A percentile compares a stretch with the other conserved stretches of the same genome.
Evolutionary conservation across 208 protist genomes (phyloP).

Genomic region (Wallacemonas sp.): DNA sequence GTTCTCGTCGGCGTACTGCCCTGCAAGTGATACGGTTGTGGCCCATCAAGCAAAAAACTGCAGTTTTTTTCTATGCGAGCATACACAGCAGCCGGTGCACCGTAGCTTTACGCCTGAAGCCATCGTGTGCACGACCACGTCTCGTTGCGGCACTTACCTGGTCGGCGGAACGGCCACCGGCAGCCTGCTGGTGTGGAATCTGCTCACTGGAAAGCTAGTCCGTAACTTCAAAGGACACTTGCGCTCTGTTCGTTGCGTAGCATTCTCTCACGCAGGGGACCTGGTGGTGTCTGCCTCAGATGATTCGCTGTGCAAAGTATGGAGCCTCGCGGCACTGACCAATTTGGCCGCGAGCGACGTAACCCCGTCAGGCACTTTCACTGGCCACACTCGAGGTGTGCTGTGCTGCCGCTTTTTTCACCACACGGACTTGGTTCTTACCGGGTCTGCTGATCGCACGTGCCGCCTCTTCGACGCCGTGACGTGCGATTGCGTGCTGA

Average conservation of each 20-base stretch:
- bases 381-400: slow-evolving; percentile 70
- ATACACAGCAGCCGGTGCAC: slow-evolving; percentile 70
- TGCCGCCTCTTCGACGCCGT: slow-evolving; percentile 64
- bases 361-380: slow-evolving; percentile 40
- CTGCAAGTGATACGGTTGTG: slow-evolving; percentile 32
- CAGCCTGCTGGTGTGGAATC: slow-evolving; percentile 73
- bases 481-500: slow-evolving; percentile 48
- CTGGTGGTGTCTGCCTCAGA: slow-evolving; percentile 72
- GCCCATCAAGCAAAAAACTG: slow-evolving; percentile 54
- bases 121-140: slow-evolving; percentile 50
- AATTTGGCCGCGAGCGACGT: slow-evolving; percentile 29
- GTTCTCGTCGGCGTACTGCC: slow-evolving; percentile 49
- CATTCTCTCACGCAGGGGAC: slow-evolving; percentile 55
- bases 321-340: slow-evolving; percentile 43
- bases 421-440: slow-evolving; percentile 45
- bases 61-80: slow-evolving; percentile 55
- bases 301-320: slow-evolving; percentile 79
- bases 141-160: slow-evolving; percentile 63
- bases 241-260: slow-evolving; percentile 51
- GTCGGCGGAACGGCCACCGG: slow-evolving; percentile 58
- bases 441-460: slow-evolving; percentile 66
- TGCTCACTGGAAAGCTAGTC: slow-evolving; percentile 63
- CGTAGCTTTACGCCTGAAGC: slow-evolving; percentile 69
- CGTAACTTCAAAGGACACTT: slow-evolving; percentile 64
- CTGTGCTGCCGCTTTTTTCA: slow-evolving; percentile 66